Conservation (phyloP, 2,329 filamentous ascomycete species). For the Alternaria sp. region DNA sequence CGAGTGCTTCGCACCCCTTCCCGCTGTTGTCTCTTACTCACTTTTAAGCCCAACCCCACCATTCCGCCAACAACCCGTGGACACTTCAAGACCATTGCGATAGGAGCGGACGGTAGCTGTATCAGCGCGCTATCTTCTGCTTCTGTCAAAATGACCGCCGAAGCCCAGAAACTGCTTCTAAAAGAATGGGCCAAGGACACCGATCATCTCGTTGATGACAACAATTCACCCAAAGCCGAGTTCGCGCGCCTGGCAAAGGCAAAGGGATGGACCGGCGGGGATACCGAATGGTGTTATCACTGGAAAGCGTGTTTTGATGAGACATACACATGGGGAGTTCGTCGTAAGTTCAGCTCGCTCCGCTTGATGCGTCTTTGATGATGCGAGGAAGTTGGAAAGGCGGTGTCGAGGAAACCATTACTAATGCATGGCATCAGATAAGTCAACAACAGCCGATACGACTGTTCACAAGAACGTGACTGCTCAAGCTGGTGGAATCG, state of each 20-base stretch:
- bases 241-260: conserved; percentile 28
- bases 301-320: conserved; percentile 28
- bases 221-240: conserved; percentile 23
- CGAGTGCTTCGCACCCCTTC: background rate
- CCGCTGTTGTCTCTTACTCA: background rate
- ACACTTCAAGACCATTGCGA: background rate
- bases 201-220: conserved; percentile 12
- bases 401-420: background rate
- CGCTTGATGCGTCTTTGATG: background rate
- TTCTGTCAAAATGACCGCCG: conserved; percentile 6
- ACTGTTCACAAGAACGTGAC: background rate
- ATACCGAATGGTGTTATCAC: conserved; percentile 16
- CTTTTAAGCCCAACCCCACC: background rate
- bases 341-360: conserved; percentile 7
- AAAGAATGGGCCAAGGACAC: conserved; percentile 17
- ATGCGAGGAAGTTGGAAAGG: background rate
- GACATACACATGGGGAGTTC: conserved; percentile 13
- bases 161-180: conserved; percentile 16
- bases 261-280: conserved; percentile 27
- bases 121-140: background rate
- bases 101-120: background rate
- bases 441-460: background rate
- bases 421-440: background rate
- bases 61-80: background rate
- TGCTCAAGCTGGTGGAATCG: background rate